Evolutionary conservation across 2,329 filamentous ascomycete species (phyloP).

Genomic region (Nemania bipapillata): DNA sequence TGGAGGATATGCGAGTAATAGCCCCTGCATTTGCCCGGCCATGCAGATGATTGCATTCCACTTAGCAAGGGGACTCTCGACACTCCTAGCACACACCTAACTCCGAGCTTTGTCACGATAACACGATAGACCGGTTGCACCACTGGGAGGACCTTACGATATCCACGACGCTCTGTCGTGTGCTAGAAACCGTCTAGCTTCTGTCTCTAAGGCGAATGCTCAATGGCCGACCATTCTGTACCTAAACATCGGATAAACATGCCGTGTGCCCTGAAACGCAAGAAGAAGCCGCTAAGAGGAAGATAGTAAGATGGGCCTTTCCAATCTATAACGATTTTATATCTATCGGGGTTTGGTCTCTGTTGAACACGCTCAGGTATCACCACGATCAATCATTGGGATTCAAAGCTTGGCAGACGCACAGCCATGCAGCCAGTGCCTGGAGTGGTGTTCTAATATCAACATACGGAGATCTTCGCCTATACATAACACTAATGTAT

Average conservation of each 20-base stretch:
- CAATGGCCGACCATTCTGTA: neutral
- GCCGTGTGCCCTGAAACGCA: constrained; percentile 17
- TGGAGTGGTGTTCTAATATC: constrained; percentile 9
- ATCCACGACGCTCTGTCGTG: constrained; percentile 23
- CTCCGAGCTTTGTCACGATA: constrained; percentile 34
- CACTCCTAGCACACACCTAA: constrained; percentile 19
- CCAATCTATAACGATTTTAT: neutral
- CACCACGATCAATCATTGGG: constrained; percentile 6
- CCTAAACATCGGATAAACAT: neutral
- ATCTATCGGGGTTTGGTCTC: constrained; percentile 21
- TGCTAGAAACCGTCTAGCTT: constrained; percentile 13
- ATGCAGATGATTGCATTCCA: constrained; percentile 33
- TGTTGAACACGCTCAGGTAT: constrained; percentile 6
- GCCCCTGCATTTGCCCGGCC: constrained; percentile 32
- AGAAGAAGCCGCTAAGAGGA: constrained; percentile 6
- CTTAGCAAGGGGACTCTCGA: constrained; percentile 25
- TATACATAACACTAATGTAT: neutral
- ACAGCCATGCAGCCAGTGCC: constrained; percentile 13
- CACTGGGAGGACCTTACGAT: constrained; percentile 24
- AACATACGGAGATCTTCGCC: constrained; percentile 2
- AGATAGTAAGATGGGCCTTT: constrained; percentile 8
- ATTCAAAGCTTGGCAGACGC: constrained; percentile 13
- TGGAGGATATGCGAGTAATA: constrained; percentile 34
- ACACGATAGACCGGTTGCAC: constrained; percentile 19
- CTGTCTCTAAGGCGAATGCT: constrained; percentile 4